These are phyloP conservation scores for Blumeriella jaapii DNA, from an alignment of 2,329 filamentous ascomycete genomes.

Conservation along the genomic window DNA sequence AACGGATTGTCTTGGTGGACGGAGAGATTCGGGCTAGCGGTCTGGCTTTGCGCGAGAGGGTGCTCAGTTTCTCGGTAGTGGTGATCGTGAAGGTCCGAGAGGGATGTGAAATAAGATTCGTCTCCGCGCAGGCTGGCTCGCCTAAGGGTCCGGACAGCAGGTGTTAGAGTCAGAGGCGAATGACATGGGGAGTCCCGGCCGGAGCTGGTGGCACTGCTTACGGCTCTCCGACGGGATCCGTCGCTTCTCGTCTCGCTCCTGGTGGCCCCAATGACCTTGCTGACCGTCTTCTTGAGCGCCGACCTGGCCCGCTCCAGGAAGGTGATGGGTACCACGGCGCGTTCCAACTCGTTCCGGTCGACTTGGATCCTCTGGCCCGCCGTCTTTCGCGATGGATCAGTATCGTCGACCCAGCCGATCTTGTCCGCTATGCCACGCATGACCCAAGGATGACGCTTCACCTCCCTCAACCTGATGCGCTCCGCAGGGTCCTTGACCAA, in stretches of 20 bases:
- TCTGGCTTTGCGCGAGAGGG: constrained; percentile 63
- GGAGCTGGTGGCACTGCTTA: constrained; percentile 55
- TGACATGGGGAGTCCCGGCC: constrained; percentile 40
- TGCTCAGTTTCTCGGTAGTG: constrained; percentile 43
- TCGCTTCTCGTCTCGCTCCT: constrained; percentile 40
- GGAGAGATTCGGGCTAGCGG: constrained; percentile 51
- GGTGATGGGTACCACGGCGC: constrained; percentile 80
- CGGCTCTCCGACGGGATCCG: constrained; percentile 42
- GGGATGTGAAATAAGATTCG: constrained; percentile 39
- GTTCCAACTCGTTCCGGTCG: constrained; percentile 78
- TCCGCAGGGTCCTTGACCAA: constrained; percentile 81
- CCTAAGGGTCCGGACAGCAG: constrained; percentile 30
- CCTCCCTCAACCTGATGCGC: constrained; percentile 79
- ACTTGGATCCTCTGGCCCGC: constrained; percentile 83
- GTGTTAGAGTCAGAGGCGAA: constrained; percentile 30
- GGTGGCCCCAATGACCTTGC: constrained; percentile 41
- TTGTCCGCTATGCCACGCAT: constrained; percentile 65
- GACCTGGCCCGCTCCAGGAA: constrained; percentile 77
- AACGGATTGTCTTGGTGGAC: constrained; percentile 26
- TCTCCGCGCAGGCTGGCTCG: constrained; percentile 47
- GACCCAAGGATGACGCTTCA: constrained; percentile 92
- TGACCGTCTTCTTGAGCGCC: constrained; percentile 57
- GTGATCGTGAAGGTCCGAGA: constrained; percentile 28
- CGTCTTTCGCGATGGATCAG: constrained; percentile 68
- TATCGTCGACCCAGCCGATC: constrained; percentile 81